phyloP scores from a whole-genome alignment of 2,329 filamentous ascomycete species.

The Alternaria solani region DNA sequence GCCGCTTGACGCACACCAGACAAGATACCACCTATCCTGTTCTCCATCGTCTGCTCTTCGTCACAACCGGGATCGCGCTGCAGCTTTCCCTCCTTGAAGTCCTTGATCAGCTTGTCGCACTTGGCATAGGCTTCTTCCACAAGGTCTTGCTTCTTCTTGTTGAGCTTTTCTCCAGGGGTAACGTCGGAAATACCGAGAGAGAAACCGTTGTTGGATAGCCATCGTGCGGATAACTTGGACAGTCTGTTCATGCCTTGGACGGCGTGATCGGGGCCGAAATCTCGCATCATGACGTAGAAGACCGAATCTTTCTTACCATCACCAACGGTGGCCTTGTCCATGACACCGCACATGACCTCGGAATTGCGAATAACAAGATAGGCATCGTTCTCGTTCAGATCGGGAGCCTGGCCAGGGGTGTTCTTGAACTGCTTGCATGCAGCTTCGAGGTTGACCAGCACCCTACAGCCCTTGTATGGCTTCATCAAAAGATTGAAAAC shows the following conservation, averaged over 20 bases:
- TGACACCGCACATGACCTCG: conserved; percentile 94
- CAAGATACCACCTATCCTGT: conserved; percentile 86
- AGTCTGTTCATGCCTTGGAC: conserved; percentile 93
- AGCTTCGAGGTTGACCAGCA: conserved; percentile 90
- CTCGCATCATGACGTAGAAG: conserved; percentile 94
- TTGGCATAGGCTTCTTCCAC: conserved; percentile 80
- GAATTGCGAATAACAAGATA: conserved; percentile 96
- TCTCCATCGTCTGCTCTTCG: conserved; percentile 91
- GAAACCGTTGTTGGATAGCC: conserved; percentile 89
- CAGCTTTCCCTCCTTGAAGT: conserved; percentile 81
- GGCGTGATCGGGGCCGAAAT: conserved; percentile 89
- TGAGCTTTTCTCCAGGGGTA: conserved; percentile 77
- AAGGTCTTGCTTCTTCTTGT: conserved; percentile 75
- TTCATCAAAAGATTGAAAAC: conserved; percentile 92
- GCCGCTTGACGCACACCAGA: conserved; percentile 91
- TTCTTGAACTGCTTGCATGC: conserved; percentile 83
- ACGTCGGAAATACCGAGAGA: conserved; percentile 97
- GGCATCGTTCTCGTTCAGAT: conserved; percentile 76
- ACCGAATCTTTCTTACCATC: conserved; percentile 97
- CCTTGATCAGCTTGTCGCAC: conserved; percentile 82
- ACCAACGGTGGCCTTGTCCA: conserved; percentile 98
- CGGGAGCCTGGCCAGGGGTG: conserved; percentile 73
- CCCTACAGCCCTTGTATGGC: conserved; percentile 82
- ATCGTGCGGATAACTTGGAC: conserved; percentile 87
- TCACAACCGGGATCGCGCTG: conserved; percentile 89